Evolutionary conservation across 345 rosid genomes (phyloP).

Genomic region (Citrus maxima): DNA sequence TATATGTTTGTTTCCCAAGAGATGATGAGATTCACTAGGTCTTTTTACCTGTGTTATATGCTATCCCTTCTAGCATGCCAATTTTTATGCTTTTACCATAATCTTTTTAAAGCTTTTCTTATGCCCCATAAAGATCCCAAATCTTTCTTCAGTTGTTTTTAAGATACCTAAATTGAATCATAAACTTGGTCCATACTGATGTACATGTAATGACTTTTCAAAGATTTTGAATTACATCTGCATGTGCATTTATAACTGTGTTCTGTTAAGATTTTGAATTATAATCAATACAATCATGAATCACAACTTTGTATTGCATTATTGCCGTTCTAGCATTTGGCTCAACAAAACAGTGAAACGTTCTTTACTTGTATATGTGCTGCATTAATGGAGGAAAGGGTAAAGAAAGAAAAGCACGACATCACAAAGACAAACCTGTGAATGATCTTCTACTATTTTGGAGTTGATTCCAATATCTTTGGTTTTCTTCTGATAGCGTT

Average conservation of each 20-base stretch:
- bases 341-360: neutral
- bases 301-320: too few species aligned
- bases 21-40: neutral
- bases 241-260: too few species aligned
- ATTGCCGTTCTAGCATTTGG: neutral
- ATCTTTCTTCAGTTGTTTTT: neutral
- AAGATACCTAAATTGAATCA: too few species aligned
- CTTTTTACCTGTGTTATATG: neutral
- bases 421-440: constrained; percentile 42
- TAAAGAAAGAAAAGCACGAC: neutral
- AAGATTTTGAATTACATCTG: too few species aligned
- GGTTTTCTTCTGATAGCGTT: constrained; percentile 60
- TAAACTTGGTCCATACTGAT: too few species aligned
- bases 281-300: too few species aligned
- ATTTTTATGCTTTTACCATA: too few species aligned
- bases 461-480: constrained; percentile 42
- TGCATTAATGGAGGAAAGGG: neutral
- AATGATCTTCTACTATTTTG: constrained; percentile 24
- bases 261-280: too few species aligned
- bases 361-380: neutral
- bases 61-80: neutral
- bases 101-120: neutral
- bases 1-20: neutral
- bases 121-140: neutral
- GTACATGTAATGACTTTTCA: too few species aligned